Percentiles rank a stretch among this genome's conserved stretches.
phyloP scores from a whole-genome alignment of 2,329 filamentous ascomycete species.

The Xylariaceae sp. region DNA sequence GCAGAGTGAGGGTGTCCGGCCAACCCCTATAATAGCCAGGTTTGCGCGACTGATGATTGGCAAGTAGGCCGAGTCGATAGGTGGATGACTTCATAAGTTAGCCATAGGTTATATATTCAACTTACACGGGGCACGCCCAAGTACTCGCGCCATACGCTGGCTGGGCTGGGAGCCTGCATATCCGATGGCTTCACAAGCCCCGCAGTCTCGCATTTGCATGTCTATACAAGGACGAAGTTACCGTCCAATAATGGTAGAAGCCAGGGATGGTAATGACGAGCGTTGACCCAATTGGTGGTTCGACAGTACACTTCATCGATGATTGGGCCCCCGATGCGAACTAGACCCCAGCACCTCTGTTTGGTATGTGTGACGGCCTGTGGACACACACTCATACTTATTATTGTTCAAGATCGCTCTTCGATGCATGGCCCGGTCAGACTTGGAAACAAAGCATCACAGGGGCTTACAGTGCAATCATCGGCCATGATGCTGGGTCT shows the following conservation, averaged over 20 bases:
- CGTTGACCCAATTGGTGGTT: slow-evolving; percentile 6
- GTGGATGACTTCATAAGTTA: not conserved
- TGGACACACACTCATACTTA: not conserved
- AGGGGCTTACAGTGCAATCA: not conserved
- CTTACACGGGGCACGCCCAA: slow-evolving; percentile 1
- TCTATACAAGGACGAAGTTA: slow-evolving; percentile 1
- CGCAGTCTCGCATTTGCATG: slow-evolving; percentile 11
- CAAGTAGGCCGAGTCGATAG: slow-evolving; percentile 5
- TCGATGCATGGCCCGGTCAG: not conserved
- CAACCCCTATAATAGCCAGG: not conserved
- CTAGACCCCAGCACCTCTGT: not conserved
- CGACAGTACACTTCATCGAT: not conserved
- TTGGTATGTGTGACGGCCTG: not conserved
- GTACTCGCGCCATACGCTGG: not conserved
- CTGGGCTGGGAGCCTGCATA: not conserved
- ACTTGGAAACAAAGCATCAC: not conserved
- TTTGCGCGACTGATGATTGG: not conserved
- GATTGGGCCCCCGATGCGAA: slow-evolving; percentile 1
- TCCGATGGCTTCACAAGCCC: slow-evolving; percentile 8
- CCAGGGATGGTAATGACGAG: not conserved
- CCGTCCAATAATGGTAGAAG: slow-evolving; percentile 8
- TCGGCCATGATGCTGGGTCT: slow-evolving; percentile 1
- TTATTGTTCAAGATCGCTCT: not conserved
- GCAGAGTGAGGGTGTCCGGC: too few relatives aligned
- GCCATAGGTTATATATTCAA: not conserved